A percentile compares a stretch with the other conserved stretches of the same genome.
Conservation (phyloP, 148 eudicot species). For the Chenopodium album region DNA sequence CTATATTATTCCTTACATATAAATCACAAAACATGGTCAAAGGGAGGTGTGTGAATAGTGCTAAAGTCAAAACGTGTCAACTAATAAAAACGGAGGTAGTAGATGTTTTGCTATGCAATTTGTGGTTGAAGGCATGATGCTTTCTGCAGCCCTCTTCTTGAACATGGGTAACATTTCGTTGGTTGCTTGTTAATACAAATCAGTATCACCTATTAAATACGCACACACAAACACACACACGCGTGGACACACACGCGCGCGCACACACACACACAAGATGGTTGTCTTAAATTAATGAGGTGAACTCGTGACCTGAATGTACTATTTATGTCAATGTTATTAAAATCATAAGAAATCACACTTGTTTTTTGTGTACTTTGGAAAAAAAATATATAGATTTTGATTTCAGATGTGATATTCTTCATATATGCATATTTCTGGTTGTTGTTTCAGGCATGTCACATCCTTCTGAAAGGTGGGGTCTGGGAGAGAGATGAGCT, state of each 20-base stretch:
- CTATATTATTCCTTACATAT: no score
- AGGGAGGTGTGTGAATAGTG: no score
- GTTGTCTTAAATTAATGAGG: neutral
- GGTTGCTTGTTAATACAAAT: neutral
- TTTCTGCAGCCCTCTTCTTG: neutral
- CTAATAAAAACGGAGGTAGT: no score
- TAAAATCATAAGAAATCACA: neutral
- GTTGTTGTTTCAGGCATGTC: slow-evolving; percentile 59
- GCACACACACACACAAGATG: neutral
- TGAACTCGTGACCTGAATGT: neutral
- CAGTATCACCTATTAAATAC: neutral
- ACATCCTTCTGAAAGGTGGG: slow-evolving; percentile 62
- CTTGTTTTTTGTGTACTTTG: neutral
- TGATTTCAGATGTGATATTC: slow-evolving; percentile 14
- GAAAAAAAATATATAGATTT: neutral
- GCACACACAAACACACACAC: no score
- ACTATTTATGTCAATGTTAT: neutral
- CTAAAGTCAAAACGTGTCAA: no score
- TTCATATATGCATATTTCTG: slow-evolving; percentile 13
- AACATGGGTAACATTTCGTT: neutral
- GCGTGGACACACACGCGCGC: no score
- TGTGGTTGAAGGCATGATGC: neutral
- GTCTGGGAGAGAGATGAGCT: slow-evolving; percentile 44
- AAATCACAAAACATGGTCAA: no score
- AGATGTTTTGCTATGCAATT: neutral